Base-by-base conservation (phyloP, 2,329 filamentous ascomycete genomes). In the Sporothrix mexicana region DNA sequence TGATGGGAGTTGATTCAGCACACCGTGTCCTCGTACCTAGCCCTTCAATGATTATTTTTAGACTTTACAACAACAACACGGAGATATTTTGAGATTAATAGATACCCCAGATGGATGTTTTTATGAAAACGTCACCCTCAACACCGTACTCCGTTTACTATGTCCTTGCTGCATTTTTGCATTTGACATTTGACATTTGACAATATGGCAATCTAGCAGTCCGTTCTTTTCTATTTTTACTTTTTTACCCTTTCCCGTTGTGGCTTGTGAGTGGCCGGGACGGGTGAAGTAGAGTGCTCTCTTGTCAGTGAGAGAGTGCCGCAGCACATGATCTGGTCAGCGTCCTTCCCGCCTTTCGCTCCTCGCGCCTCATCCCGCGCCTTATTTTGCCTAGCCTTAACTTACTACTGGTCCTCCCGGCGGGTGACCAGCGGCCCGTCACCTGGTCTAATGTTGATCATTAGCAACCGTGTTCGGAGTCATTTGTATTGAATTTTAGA, bases 301-400 rank as follows among this genome's bases (percentile, higher is more conserved):
- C n/a, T n/a, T n/a, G n/a, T n/a, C n/a, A n/a, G 41, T 64, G 61
- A 45, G 59, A 45, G 36, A 15, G 55, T 57, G 55, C n/a, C 59
- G 15, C n/a, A 41, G 59, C 59, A 41, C 59, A 41, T 64, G 36
- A 64, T n/a, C 23, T 36, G 45, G 59, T 41, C 59, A 36, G 30
- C 59, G 30, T 30, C 23, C 25, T 47, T 36, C 43, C 15, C 41
- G 12, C 9, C 57, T 66, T 66, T 43, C 41, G 61, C 61, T 7
- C 47, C 9, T 66, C 30, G 59, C 61, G 61, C 61, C n/a, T 43
- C 61, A n/a, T 66, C 61, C 61, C 61, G 61, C 61, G 30, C 30
- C 30, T 30, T 30, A 30, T 30, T 30, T 64, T 66, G 41, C 59
- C 61, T 66, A 66, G 61, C 20, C 61, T 23, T 9, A 9, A 1